A percentile compares a stretch with the other conserved stretches of the same genome.
Evolutionary conservation across 441 rosid genomes (phyloP).

Genomic region (Lepidium campestre): DNA sequence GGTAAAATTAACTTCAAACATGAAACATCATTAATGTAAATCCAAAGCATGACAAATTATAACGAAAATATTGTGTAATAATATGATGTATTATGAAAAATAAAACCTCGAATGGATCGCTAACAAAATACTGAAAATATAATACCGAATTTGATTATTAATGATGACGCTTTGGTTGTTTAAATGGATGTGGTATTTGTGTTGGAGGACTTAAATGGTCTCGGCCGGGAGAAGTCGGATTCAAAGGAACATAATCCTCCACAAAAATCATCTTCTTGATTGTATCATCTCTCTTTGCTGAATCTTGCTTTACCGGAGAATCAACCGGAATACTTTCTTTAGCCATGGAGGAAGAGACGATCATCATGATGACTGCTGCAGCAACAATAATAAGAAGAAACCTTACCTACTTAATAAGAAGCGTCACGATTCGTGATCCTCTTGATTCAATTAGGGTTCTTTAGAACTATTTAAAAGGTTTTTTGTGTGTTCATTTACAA

Average conservation of each 20-base stretch:
- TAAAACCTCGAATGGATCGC: not conserved
- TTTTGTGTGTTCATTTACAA: not conserved
- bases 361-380: not conserved
- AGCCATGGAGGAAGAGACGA: not conserved
- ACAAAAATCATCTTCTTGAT: not conserved
- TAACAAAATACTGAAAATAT: not conserved
- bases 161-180: not conserved
- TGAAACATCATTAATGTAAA: too few species aligned
- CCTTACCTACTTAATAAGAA: not conserved
- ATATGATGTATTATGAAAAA: not conserved
- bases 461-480: not conserved
- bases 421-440: constrained; percentile 2
- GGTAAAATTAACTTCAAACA: too few species aligned
- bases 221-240: not conserved
- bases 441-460: not conserved
- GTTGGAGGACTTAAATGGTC: not conserved
- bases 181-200: not conserved
- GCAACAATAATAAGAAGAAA: not conserved
- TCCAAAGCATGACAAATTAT: too few species aligned
- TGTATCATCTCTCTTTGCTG: not conserved
- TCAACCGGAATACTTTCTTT: not conserved
- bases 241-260: not conserved
- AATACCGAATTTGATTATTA: not conserved
- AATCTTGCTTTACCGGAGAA: not conserved
- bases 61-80: too few species aligned